A percentile compares a stretch with the other conserved stretches of the same genome.
These are phyloP conservation scores for Pestalotiopsis fici DNA, from an alignment of 2,329 filamentous ascomycete species.

Conservation along the genomic window DNA sequence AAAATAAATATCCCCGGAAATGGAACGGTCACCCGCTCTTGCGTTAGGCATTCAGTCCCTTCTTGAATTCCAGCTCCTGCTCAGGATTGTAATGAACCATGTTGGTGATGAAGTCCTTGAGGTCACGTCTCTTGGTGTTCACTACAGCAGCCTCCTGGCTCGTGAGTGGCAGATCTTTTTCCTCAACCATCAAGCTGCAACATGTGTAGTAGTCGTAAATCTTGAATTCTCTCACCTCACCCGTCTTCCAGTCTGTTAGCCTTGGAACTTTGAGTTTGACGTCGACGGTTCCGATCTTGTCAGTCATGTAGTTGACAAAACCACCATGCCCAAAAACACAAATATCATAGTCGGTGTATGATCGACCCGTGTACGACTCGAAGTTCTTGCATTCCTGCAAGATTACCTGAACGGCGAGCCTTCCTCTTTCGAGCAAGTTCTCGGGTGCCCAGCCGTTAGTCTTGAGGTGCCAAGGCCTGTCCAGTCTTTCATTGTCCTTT, in stretches of 20 bases:
- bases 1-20: neutral
- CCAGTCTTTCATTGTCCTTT: neutral
- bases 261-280: constrained; percentile 6
- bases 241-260: constrained; percentile 15
- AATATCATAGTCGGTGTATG: neutral
- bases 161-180: too few species aligned
- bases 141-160: too few species aligned
- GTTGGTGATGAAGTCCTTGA: neutral
- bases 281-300: neutral
- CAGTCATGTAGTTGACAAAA: constrained; percentile 10
- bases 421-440: constrained; percentile 1
- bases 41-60: too few species aligned
- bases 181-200: neutral
- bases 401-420: neutral
- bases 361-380: neutral
- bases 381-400: neutral
- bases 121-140: neutral
- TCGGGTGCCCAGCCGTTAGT: neutral
- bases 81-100: neutral
- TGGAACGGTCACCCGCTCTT: too few species aligned
- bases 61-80: neutral
- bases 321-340: constrained; percentile 12
- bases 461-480: constrained; percentile 3
- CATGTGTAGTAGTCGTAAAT: neutral
- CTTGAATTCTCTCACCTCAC: constrained; percentile 10